Evolutionary conservation across 768 basidiomycete genomes (phyloP).

Genomic region (Psilocybe cyanescens): DNA sequence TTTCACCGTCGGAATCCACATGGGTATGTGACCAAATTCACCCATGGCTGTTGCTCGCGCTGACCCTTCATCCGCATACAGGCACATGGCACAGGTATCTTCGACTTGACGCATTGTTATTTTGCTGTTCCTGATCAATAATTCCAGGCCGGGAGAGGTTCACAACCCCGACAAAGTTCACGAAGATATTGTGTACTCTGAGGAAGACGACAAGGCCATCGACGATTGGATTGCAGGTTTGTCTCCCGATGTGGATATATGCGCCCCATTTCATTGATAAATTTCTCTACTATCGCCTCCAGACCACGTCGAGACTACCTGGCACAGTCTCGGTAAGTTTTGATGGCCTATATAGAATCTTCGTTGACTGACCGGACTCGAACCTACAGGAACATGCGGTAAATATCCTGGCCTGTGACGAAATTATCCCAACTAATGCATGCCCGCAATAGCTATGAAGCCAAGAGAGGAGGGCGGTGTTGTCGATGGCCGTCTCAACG

Average conservation of each 20-base stretch:
- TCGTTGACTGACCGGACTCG: neutral
- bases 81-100: slow-evolving; percentile 57
- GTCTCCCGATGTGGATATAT: slow-evolving; percentile 5
- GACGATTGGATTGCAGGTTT: slow-evolving; percentile 66
- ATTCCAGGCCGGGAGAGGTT: slow-evolving; percentile 47
- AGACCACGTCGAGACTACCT: slow-evolving; percentile 78
- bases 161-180: slow-evolving; percentile 61
- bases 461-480: slow-evolving; percentile 68
- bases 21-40: slow-evolving; percentile 44
- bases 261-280: neutral
- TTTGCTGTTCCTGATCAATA: neutral
- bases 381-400: slow-evolving; percentile 45
- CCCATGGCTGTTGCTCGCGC: neutral
- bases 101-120: neutral
- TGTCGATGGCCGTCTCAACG: slow-evolving; percentile 64
- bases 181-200: slow-evolving; percentile 66
- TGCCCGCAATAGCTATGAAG: slow-evolving; percentile 56
- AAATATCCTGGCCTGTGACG: slow-evolving; percentile 12
- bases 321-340: slow-evolving; percentile 66
- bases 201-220: slow-evolving; percentile 73
- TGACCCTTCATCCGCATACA: slow-evolving; percentile 16
- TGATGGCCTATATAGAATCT: neutral
- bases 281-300: slow-evolving; percentile 39
- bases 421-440: neutral
- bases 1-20: slow-evolving; percentile 73